These are phyloP conservation scores for Pueraria montana DNA, from an alignment of 306 rosid species.

Conservation along the genomic window DNA sequence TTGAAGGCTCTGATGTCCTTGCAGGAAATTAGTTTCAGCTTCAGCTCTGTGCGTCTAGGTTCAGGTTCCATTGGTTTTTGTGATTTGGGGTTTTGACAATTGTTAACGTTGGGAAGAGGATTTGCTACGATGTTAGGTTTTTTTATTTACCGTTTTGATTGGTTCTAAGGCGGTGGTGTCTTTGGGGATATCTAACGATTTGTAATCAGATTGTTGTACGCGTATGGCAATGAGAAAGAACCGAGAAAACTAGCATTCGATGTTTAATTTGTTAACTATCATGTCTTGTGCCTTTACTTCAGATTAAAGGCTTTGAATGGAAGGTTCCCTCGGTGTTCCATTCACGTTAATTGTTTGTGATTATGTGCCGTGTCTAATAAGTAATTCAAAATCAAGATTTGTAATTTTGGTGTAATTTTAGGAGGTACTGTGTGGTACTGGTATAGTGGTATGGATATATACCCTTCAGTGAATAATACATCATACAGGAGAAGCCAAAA, in stretches of 20 bases:
- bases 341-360: background rate
- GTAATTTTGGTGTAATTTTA: too few species aligned
- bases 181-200: background rate
- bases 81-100: background rate
- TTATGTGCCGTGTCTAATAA: background rate
- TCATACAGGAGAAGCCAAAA: too few species aligned
- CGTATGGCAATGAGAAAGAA: background rate
- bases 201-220: background rate
- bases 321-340: background rate
- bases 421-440: too few species aligned
- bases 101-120: background rate
- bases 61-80: constrained; percentile 41
- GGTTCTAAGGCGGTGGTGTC: too few species aligned
- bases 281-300: too few species aligned
- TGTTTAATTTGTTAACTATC: too few species aligned
- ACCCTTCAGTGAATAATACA: too few species aligned
- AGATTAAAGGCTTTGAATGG: background rate
- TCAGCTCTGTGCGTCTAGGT: constrained; percentile 51
- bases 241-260: background rate
- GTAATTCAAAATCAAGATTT: too few species aligned
- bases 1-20: constrained; percentile 56
- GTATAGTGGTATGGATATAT: too few species aligned
- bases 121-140: too few species aligned
- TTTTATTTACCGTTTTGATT: too few species aligned
- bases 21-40: constrained; percentile 62